Percentiles rank a stretch among this genome's conserved stretches.
These are phyloP conservation scores for Penicillium malachiteum DNA, from an alignment of 495 filamentous ascomycete species.

Conservation along the genomic window DNA sequence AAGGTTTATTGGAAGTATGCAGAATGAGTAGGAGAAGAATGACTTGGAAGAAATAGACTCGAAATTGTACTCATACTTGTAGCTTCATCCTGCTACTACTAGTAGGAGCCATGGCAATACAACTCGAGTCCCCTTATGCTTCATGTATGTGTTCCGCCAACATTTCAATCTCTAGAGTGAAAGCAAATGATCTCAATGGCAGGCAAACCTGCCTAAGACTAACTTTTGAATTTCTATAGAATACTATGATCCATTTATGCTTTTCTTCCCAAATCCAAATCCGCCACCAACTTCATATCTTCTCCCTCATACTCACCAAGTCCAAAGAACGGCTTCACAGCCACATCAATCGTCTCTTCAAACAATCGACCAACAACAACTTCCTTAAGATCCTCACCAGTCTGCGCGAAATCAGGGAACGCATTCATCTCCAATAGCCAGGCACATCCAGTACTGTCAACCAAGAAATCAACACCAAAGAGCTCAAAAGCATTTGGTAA, in stretches of 20 bases:
- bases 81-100: no score
- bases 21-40: not conserved
- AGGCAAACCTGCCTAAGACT: no score
- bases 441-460: slow-evolving; percentile 60
- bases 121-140: no score
- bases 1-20: slow-evolving; percentile 51
- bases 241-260: slow-evolving; percentile 11
- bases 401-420: slow-evolving; percentile 93
- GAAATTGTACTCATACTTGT: no score
- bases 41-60: not conserved
- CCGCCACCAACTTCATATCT: slow-evolving; percentile 53
- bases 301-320: slow-evolving; percentile 27
- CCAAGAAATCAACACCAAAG: slow-evolving; percentile 87
- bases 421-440: slow-evolving; percentile 94
- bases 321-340: slow-evolving; percentile 62
- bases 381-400: slow-evolving; percentile 66
- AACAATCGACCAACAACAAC: slow-evolving; percentile 71
- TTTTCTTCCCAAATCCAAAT: slow-evolving; percentile 61
- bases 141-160: not conserved
- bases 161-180: not conserved
- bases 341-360: slow-evolving; percentile 65
- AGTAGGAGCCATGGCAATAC: no score
- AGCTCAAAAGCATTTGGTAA: slow-evolving; percentile 86
- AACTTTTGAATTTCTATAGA: not conserved
- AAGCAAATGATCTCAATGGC: no score